Evolutionary conservation across 805 yeast species (phyloP), one percentile per base, ranked within the genome.

Genomic region (Metschnikowia henanensis): DNA sequence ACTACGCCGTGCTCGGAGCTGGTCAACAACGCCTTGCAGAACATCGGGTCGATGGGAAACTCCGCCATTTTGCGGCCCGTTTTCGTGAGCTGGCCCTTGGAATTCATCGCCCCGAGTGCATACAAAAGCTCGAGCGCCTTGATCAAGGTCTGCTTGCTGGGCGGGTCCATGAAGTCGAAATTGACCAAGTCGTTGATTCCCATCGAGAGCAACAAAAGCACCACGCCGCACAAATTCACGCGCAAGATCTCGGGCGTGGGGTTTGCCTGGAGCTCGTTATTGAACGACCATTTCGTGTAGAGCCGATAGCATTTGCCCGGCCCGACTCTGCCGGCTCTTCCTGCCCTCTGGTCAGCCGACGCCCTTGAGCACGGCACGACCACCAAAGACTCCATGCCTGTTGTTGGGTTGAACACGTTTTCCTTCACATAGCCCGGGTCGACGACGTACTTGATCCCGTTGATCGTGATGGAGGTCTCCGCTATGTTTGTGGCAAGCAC

Each of bases 401-500:
- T 68, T 9, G 61, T 50, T 0, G 73, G 64, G 41, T 69, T 71
- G 52, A 61, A 72, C 1, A 65, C 67, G 41, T 72, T 71, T 39
- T 72, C 75, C 51, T 72, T 72, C 21, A 72, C 76, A 39, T 69
- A 71, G 1, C 76, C 76, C 1, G 74, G 70, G 48, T 72, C 76
- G 37, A 72, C 68, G 6, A 72, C 76, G 51, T 56, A 70, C 16
- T 61, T 54, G 19, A 71, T 66, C 4, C 76, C 76, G 39, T 70
- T 72, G 30, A 72, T 72, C 2, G 76, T 72, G 39, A 72, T 72
- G 28, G 75, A 70, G 0, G 76, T 72, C 43, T 72, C 76, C 0
- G 76, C 99, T 53, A 94, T 94, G 55, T 94, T 94, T 0, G 99
- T 94, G 0, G 98, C 98, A 30, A 94, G 65, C 0, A 94, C 95